Evolutionary conservation across 306 rosid species (phyloP).

Genomic region (Oxytropis ochrocephala): DNA sequence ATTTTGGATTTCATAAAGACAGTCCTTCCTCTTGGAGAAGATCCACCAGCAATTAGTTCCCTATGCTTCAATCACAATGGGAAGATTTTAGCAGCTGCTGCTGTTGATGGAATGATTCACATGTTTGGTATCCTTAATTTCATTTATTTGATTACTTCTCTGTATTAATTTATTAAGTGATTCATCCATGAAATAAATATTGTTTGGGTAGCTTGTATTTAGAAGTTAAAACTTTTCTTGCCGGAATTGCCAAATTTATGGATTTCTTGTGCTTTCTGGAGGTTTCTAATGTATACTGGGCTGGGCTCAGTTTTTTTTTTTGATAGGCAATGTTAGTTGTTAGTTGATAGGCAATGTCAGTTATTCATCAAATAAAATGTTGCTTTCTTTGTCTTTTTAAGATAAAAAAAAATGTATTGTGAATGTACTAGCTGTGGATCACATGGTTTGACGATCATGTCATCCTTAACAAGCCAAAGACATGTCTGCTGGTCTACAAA

Average conservation of each 20-base stretch:
- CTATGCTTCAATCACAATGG: slow-evolving; percentile 96
- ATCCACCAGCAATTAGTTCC: slow-evolving; percentile 96
- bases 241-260: background rate
- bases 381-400: background rate
- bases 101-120: slow-evolving; percentile 97
- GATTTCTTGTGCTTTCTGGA: slow-evolving; percentile 10
- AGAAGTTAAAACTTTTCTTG: background rate
- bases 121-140: slow-evolving; percentile 94
- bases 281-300: background rate
- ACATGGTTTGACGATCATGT: background rate
- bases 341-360: too few relatives aligned
- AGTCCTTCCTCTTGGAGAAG: slow-evolving; percentile 98
- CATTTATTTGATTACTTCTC: slow-evolving; percentile 1
- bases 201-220: background rate
- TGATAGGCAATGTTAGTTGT: too few relatives aligned
- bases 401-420: background rate
- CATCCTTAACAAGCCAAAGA: slow-evolving; percentile 67
- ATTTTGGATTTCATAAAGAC: slow-evolving; percentile 68
- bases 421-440: background rate
- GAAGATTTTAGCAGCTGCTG: slow-evolving; percentile 90
- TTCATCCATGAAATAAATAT: background rate
- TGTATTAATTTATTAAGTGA: background rate
- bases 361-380: slow-evolving; percentile 6
- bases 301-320: too few relatives aligned
- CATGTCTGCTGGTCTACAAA: slow-evolving; percentile 94